A percentile compares a stretch with the other conserved stretches of the same genome.
These are phyloP conservation scores for Penicillium sp. DNA, from an alignment of 2,329 filamentous ascomycete genomes.

Conservation along the genomic window DNA sequence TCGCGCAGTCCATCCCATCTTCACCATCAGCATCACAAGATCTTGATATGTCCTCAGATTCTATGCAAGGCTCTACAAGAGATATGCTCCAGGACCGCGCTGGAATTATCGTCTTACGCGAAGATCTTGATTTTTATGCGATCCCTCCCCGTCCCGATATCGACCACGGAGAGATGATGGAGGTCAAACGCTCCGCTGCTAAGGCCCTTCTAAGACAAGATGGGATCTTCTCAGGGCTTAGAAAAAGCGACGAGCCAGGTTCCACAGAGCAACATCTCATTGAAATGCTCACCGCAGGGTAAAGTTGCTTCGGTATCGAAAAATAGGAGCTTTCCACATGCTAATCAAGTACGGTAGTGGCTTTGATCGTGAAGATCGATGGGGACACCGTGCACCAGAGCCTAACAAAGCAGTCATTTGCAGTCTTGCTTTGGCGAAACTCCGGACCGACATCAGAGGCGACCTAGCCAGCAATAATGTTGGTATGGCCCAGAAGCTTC, in stretches of 20 bases:
- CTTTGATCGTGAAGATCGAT: slow-evolving; percentile 92
- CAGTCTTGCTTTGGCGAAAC: slow-evolving; percentile 87
- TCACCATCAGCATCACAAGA: slow-evolving; percentile 67
- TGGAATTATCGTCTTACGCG: slow-evolving; percentile 93
- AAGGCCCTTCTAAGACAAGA: slow-evolving; percentile 84
- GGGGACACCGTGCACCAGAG: slow-evolving; percentile 96
- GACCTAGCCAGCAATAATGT: slow-evolving; percentile 77
- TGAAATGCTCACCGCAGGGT: slow-evolving; percentile 99
- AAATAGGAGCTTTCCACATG: background rate
- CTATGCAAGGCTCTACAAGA: slow-evolving; percentile 70
- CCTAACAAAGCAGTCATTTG: slow-evolving; percentile 99
- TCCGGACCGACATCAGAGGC: slow-evolving; percentile 86
- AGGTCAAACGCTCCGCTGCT: slow-evolving; percentile 91
- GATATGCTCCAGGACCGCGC: slow-evolving; percentile 85
- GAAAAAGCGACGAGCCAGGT: slow-evolving; percentile 92
- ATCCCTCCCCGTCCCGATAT: slow-evolving; percentile 89
- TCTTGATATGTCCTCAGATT: slow-evolving; percentile 70
- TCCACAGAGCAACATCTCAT: slow-evolving; percentile 98
- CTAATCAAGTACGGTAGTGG: slow-evolving; percentile 63
- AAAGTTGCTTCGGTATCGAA: slow-evolving; percentile 44
- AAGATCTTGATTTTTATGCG: slow-evolving; percentile 96
- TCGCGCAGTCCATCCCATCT: slow-evolving; percentile 88
- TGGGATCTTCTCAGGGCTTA: slow-evolving; percentile 93
- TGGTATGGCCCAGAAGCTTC: slow-evolving; percentile 96
- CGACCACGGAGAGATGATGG: slow-evolving; percentile 86